These are phyloP conservation scores for Claviceps lovelessii DNA, from an alignment of 2,329 filamentous ascomycete species.

Conservation along the genomic window DNA sequence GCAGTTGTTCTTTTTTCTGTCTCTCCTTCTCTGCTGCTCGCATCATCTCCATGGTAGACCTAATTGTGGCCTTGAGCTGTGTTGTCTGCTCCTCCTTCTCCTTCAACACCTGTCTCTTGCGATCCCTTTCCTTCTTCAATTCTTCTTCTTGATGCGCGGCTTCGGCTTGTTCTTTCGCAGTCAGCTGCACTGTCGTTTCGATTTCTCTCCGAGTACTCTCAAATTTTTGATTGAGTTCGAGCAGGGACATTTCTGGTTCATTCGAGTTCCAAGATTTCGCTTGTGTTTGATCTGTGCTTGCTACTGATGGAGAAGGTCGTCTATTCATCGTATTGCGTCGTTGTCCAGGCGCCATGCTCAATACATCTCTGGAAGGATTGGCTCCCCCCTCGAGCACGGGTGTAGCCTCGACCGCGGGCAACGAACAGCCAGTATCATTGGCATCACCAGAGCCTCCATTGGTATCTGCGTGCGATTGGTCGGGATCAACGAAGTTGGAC, in stretches of 20 bases:
- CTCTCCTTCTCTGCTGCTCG: slow-evolving; percentile 66
- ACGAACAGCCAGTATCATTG: slow-evolving; percentile 34
- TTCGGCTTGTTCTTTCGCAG: slow-evolving; percentile 58
- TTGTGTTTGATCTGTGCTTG: slow-evolving; percentile 36
- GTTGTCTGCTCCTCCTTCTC: slow-evolving; percentile 86
- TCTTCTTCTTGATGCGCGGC: slow-evolving; percentile 50
- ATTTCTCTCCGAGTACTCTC: slow-evolving; percentile 71
- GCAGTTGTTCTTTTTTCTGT: slow-evolving; percentile 57
- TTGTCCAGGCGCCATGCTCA: slow-evolving; percentile 30
- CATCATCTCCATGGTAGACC: slow-evolving; percentile 67
- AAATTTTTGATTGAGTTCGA: slow-evolving; percentile 68
- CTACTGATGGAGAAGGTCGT: slow-evolving; percentile 59
- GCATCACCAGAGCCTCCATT: slow-evolving; percentile 30
- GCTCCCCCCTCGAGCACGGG: slow-evolving; percentile 46
- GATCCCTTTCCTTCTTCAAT: slow-evolving; percentile 63
- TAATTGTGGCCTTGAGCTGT: slow-evolving; percentile 67
- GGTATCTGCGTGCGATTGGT: slow-evolving; percentile 26
- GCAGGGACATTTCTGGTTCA: slow-evolving; percentile 51
- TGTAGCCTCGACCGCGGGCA: slow-evolving; percentile 47
- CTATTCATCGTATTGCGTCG: slow-evolving; percentile 49
- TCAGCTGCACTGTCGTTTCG: slow-evolving; percentile 59
- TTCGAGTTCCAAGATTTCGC: slow-evolving; percentile 30
- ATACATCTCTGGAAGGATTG: slow-evolving; percentile 47
- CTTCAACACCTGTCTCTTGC: slow-evolving; percentile 61
- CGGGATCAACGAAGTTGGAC: slow-evolving; percentile 40